Evolutionary conservation across 139 green algal species (phyloP), one percentile per base, ranked within the genome.

Genomic region (Marvania coccoides): DNA sequence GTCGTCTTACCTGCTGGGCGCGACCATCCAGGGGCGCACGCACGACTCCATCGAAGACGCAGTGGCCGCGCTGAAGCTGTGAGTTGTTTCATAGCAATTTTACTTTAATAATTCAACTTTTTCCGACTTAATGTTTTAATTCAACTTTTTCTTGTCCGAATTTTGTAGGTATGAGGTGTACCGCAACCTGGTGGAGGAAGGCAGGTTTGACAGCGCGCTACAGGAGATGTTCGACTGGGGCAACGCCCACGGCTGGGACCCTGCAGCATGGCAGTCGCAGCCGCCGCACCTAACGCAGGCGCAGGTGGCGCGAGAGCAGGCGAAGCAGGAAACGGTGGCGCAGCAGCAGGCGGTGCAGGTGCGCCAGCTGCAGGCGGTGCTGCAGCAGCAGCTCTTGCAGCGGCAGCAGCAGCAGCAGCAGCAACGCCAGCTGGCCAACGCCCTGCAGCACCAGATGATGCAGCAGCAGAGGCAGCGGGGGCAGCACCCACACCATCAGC

Each of bases 41-140:
- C 90, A 95, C 70, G 90, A 96, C 76, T 89, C 81, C 15, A 92
- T 98, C 34, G 93, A 97, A 72, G 93, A 98, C 54, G 92, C 93
- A 6, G 78, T 83, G 26, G 91, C 89, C n/a, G 92, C 92, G 1
- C 79, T 98, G 15, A 53, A 61, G 38, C 80, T 96, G 12, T 95
- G 91, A n/a, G n/a, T n/a, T n/a, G n/a, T n/a, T n/a, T n/a, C n/a
- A n/a, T n/a, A n/a, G n/a, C n/a, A n/a, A n/a, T n/a, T n/a, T n/a
- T n/a, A n/a, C n/a, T n/a, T n/a, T n/a, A n/a, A n/a, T n/a, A n/a
- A n/a, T n/a, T n/a, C n/a, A n/a, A n/a, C n/a, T n/a, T n/a, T n/a
- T n/a, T n/a, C n/a, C n/a, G n/a, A n/a, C n/a, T n/a, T n/a, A n/a
- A n/a, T n/a, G n/a, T n/a, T n/a, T n/a, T n/a, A n/a, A n/a, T n/a